A percentile compares a stretch with the other conserved stretches of the same genome.
Conservation (phyloP, 345 rosid species). For the Rubroshorea leprosula region DNA sequence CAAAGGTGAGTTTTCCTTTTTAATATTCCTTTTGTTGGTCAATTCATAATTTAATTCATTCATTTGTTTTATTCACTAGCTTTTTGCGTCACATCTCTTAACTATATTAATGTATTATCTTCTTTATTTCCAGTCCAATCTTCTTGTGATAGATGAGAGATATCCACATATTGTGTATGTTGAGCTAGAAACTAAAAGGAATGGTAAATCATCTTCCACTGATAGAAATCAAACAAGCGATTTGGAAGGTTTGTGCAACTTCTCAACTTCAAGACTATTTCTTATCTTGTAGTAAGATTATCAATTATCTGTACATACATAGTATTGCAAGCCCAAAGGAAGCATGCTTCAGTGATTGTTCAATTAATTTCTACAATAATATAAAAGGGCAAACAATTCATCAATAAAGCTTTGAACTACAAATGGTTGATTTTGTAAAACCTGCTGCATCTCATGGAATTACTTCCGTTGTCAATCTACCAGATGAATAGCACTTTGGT, state of each 20-base stretch:
- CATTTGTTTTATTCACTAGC: not conserved
- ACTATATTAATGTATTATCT: constrained; percentile 4
- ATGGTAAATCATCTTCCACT: constrained; percentile 25
- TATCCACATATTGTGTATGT: constrained; percentile 78
- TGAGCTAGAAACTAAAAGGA: constrained; percentile 31
- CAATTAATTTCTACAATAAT: too few relatives aligned
- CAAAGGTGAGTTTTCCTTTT: constrained; percentile 40
- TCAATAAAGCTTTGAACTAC: too few relatives aligned
- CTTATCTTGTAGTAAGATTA: too few relatives aligned
- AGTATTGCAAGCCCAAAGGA: too few relatives aligned
- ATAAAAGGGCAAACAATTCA: too few relatives aligned
- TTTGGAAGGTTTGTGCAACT: constrained; percentile 62
- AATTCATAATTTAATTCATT: not conserved
- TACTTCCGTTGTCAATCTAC: too few relatives aligned
- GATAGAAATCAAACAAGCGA: constrained; percentile 36
- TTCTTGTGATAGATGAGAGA: constrained; percentile 51
- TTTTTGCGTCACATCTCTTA: not conserved
- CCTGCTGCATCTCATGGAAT: too few relatives aligned
- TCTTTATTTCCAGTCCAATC: constrained; percentile 53
- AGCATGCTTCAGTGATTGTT: too few relatives aligned
- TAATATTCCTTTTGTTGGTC: not conserved
- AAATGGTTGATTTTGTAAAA: too few relatives aligned
- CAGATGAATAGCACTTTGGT: not conserved
- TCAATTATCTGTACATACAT: too few relatives aligned
- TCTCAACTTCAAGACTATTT: too few relatives aligned